Evolutionary conservation across 306 rosid genomes (phyloP), one percentile per base, ranked within the genome.

Genomic region (Quercus glauca): DNA sequence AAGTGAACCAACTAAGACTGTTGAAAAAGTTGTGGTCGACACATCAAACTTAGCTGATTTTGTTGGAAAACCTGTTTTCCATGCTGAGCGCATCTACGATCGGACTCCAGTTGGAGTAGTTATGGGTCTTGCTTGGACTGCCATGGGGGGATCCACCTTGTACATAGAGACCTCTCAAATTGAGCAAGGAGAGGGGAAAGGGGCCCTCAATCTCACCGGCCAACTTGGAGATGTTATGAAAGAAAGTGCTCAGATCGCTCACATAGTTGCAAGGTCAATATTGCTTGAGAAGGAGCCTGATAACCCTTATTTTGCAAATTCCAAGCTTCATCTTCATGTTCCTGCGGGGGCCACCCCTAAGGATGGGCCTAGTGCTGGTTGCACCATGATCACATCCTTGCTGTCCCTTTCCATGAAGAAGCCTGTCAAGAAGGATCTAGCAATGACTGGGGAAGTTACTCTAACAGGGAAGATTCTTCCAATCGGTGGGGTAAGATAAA

Each of bases 61-160:
- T 75, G 98, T 96, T 74, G 99, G 99, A 73, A 93, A 96, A 87
- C 99, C 99, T 78, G 97, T 96, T 80, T 96, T 96, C 88, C 99
- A 93, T 78, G 97, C 93, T 26, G 99, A 96, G 31, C 97, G 99
- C 73, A 90, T 96, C 84, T 96, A 90, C 60, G 86, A 89, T 63
- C 91, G 80, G 82, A 96, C 97, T 69, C 99, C 99, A 17, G 73
- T 82, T 41, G 99, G 99, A 73, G 99, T 96, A 28, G 99, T 96
- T 43, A 91, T 96, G 99, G 99, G 99, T 81, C 98, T 96, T 71
- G 99, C 99, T 71, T 96, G 99, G 99, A 93, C 99, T 52, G 90
- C 99, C 75, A 93, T 96, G 99, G 99, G 99, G 21, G 99, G 99
- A 41, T 96, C 98, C 79, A 96, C 99, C 1, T 87, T 96, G 69